Conservation (phyloP, 305 asterid species). For the Fraxinus paxiana region DNA sequence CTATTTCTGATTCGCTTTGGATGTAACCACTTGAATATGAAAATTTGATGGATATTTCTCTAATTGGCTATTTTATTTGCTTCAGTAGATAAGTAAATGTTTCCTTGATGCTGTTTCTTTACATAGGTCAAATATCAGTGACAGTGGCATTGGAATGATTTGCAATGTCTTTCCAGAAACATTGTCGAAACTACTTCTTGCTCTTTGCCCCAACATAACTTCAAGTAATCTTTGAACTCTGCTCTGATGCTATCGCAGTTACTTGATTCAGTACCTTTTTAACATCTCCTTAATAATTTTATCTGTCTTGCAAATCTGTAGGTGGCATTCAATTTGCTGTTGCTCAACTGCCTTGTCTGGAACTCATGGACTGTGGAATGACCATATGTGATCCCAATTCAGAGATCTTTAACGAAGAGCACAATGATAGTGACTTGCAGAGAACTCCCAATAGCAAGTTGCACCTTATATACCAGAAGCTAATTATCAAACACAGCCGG, state of each 20-base stretch:
- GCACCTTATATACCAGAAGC: slow-evolving; percentile 74
- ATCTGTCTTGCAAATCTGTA: slow-evolving; percentile 18
- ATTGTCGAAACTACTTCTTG: slow-evolving; percentile 70
- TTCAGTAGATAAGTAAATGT: slow-evolving; percentile 6
- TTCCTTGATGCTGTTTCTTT: slow-evolving; percentile 18
- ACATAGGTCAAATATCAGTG: slow-evolving; percentile 83
- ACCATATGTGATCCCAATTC: slow-evolving; percentile 62
- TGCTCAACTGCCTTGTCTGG: slow-evolving; percentile 79
- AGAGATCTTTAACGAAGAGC: slow-evolving; percentile 33
- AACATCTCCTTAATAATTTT: neutral
- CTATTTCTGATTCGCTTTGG: neutral
- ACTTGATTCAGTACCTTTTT: neutral
- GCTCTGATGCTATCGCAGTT: neutral
- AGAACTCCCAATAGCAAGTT: slow-evolving; percentile 52
- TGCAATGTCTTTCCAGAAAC: slow-evolving; percentile 88
- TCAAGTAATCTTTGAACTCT: slow-evolving; percentile 59
- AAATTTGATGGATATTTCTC: neutral
- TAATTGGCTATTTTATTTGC: neutral
- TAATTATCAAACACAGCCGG: slow-evolving; percentile 78
- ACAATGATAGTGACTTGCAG: slow-evolving; percentile 32
- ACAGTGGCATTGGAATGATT: slow-evolving; percentile 91
- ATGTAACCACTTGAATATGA: neutral
- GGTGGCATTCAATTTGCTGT: slow-evolving; percentile 97
- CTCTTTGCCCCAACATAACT: slow-evolving; percentile 87
- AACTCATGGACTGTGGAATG: slow-evolving; percentile 97